Conservation (phyloP, 352 stramenopile genomes). For the Blastocystis sp. region DNA sequence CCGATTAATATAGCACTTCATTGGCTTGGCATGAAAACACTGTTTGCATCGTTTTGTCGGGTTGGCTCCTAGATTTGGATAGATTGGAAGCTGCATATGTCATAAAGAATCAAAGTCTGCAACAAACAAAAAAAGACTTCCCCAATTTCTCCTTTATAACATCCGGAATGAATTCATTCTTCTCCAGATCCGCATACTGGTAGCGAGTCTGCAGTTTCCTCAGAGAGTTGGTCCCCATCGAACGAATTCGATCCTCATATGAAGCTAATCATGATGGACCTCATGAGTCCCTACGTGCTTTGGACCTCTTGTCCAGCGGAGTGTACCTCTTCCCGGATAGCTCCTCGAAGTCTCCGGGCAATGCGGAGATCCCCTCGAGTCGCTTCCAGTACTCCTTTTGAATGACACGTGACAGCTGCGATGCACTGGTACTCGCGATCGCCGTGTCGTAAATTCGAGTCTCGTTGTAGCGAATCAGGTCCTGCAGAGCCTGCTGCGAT, state of each 20-base stretch:
- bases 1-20: slow-evolving; percentile 4
- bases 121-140: slow-evolving; percentile 27
- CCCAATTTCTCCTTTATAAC: slow-evolving; percentile 51
- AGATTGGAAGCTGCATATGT: neutral
- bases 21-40: neutral
- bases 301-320: neutral
- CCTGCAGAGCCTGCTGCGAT: neutral
- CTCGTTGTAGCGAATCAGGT: neutral
- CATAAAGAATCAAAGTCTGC: neutral
- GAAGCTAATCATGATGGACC: neutral
- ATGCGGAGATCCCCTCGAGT: neutral
- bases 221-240: neutral
- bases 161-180: slow-evolving; percentile 40
- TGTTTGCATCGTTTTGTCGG: neutral
- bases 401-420: neutral
- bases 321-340: neutral
- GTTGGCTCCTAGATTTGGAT: neutral
- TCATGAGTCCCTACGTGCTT: neutral
- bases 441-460: neutral
- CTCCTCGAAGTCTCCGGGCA: slow-evolving; percentile 4
- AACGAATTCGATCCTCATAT: slow-evolving; percentile 24
- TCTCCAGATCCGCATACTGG: slow-evolving; percentile 39
- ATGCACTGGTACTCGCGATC: neutral
- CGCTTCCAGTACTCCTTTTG: neutral
- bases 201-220: slow-evolving; percentile 39